phyloP scores from a whole-genome alignment of 139 green algal genomes.

The Haematococcus lacustris region DNA sequence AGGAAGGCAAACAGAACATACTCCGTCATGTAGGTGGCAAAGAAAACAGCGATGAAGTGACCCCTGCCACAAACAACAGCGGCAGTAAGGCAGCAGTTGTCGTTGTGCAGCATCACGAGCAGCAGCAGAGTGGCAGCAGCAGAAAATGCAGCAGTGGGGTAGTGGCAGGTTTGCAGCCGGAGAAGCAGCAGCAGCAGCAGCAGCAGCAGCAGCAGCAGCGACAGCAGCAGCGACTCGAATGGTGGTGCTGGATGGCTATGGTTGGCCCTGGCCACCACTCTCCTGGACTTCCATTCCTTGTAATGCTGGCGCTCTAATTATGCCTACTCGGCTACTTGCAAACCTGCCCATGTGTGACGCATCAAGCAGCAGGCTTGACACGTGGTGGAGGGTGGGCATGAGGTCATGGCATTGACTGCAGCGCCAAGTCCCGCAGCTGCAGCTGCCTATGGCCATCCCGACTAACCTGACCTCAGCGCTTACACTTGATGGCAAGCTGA shows the following conservation, averaged over 20 bases:
- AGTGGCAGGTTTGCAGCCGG: no score
- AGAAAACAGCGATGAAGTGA: slow-evolving; percentile 33
- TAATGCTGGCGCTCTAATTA: no score
- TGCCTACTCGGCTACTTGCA: no score
- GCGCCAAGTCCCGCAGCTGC: not conserved
- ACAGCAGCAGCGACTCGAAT: no score
- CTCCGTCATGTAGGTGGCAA: slow-evolving; percentile 9
- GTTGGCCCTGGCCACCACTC: no score
- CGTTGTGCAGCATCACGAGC: not conserved
- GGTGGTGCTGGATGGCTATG: no score
- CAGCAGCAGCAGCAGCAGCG: no score
- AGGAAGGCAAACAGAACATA: slow-evolving; percentile 11
- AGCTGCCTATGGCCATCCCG: not conserved
- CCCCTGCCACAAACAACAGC: slow-evolving; percentile 11
- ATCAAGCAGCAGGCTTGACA: not conserved
- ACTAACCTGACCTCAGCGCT: not conserved
- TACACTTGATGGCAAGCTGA: no score
- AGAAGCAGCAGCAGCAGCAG: no score
- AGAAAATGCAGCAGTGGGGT: no score
- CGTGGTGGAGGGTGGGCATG: not conserved
- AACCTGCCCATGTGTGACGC: no score
- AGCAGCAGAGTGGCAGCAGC: not conserved
- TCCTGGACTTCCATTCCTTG: no score
- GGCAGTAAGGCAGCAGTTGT: not conserved
- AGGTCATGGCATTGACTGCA: not conserved